Base-by-base conservation (phyloP, 352 stramenopile genomes). In the Globisporangium paddicum region DNA sequence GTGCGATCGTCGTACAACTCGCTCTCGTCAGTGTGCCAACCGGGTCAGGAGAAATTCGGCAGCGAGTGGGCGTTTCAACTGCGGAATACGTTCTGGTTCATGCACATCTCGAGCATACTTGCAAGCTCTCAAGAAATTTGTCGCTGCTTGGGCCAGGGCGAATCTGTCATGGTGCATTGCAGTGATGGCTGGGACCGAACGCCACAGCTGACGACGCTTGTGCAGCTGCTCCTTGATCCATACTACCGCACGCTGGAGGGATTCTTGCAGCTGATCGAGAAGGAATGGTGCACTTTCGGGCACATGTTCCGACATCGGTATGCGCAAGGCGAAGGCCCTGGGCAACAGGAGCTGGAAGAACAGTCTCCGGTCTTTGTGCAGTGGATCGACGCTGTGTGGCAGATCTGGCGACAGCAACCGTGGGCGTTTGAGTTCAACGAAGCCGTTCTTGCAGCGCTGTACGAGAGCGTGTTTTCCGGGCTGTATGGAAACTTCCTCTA, bases 161-260 rank as follows among this genome's bases (percentile, higher is more conserved):
- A 97, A 32, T 97, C 97, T 1, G 91, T 99, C 8, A 91, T 99
- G 69, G 83, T 99, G 46, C 97, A 99, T 71, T 99, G 98, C 69
- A 98, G 90, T 64, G 96, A 99, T 64, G 97, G 97, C 10, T 99
- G 98, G 98, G 98, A 99, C 77, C 87, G 98, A 16, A 99, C 98
- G 6, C 90, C 95, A 5, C 96, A 99, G 79, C 89, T 99, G 25
- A 93, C 86, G 3, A 87, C 75, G 7, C 83, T 99, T 42, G 89
- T 98, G 16, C 93, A 99, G 75, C 66, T 99, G 3, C 69, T 99
- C 5, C 59, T 99, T 42, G 97, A 99, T 73, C 96, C 96, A n/a
- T 97, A 98, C 67, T 99, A 98, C 67, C 84, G 98, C 48, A 99
- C 98, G 5, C 60, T 98, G 18, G 69, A 92, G 14, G 98, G 98